Percentiles rank a stretch among this genome's conserved stretches.
Conservation (phyloP, 306 rosid genomes). For the Dryas drummondii region DNA sequence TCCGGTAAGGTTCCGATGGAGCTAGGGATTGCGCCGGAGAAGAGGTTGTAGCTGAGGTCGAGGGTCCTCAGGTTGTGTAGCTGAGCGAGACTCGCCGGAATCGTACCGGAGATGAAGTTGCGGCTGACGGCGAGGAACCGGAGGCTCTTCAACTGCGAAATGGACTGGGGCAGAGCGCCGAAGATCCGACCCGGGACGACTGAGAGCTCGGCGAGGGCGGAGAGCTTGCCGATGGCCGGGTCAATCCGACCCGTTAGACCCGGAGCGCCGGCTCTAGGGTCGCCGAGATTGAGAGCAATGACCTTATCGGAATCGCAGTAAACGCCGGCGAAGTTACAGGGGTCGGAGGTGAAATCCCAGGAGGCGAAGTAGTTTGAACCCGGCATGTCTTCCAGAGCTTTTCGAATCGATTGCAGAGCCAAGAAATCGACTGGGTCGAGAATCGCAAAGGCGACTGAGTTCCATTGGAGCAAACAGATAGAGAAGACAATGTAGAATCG, state of each 20-base stretch:
- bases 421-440: conserved; percentile 86
- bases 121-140: conserved; percentile 82
- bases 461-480: conserved; percentile 33
- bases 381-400: conserved; percentile 69
- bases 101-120: conserved; percentile 81
- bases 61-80: conserved; percentile 59
- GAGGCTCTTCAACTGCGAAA: conserved; percentile 56
- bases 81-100: conserved; percentile 57
- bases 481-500: conserved; percentile 21
- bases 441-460: conserved; percentile 43
- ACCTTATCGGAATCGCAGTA: conserved; percentile 78
- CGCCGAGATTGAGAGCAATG: conserved; percentile 88
- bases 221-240: conserved; percentile 71
- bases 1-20: conserved; percentile 62
- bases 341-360: conserved; percentile 98
- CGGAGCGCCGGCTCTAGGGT: conserved; percentile 80
- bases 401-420: conserved; percentile 80
- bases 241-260: conserved; percentile 80
- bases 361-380: conserved; percentile 79
- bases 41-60: conserved; percentile 85
- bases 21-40: conserved; percentile 67
- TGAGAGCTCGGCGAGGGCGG: conserved; percentile 75
- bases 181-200: conserved; percentile 83
- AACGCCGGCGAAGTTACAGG: conserved; percentile 89
- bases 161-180: conserved; percentile 58